Conservation (phyloP, 257 asterid species). For the Lithospermum erythrorhizon region DNA sequence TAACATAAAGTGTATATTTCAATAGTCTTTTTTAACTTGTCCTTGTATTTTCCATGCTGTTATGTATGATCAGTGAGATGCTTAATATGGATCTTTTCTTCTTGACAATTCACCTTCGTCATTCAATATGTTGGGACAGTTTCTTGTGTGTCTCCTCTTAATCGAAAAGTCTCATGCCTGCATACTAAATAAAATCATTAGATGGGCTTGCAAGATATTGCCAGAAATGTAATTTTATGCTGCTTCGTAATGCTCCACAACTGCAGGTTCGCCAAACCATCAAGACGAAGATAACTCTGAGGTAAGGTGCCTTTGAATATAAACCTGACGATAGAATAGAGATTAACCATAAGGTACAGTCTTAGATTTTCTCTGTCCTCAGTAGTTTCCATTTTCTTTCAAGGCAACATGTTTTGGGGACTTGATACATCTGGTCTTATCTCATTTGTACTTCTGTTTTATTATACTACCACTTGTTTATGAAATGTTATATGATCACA, state of each 20-base stretch:
- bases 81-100: background rate
- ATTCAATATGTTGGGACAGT: too few relatives aligned
- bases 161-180: too few relatives aligned
- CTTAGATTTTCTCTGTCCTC: background rate
- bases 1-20: background rate
- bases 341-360: background rate
- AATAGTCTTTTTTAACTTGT: too few relatives aligned
- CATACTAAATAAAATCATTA: too few relatives aligned
- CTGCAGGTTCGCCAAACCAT: conserved; percentile 36
- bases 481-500: background rate
- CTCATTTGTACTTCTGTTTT: background rate
- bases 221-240: background rate
- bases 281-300: conserved; percentile 42
- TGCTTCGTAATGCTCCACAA: background rate
- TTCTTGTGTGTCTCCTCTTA: too few relatives aligned
- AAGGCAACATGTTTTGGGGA: background rate
- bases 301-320: conserved; percentile 20
- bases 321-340: background rate
- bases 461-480: background rate
- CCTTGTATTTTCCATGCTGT: too few relatives aligned
- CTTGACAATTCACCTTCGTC: background rate
- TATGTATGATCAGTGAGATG: background rate
- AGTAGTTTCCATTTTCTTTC: background rate
- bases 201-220: background rate
- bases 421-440: background rate